Evolutionary conservation across 2,329 filamentous ascomycete species (phyloP).

Genomic region (Hortaea werneckii): DNA sequence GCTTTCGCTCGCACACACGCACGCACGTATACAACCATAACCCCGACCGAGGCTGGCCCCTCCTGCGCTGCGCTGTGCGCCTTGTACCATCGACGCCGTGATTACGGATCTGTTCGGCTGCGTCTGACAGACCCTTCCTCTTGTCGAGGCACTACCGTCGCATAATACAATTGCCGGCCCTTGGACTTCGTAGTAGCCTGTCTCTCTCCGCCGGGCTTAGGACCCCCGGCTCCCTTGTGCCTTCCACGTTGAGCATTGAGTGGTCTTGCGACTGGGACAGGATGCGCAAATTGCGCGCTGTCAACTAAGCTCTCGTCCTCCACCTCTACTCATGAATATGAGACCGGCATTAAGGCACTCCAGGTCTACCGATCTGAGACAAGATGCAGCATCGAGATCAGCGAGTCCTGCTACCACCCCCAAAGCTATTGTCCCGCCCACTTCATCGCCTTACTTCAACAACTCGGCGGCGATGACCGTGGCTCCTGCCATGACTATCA

Average conservation of each 20-base stretch:
- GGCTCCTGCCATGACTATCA: conserved; percentile 20
- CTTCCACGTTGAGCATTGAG: too few relatives aligned
- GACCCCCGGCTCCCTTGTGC: background rate
- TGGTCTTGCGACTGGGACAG: background rate
- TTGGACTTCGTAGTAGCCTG: background rate
- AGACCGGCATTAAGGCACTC: background rate
- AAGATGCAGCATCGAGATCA: background rate
- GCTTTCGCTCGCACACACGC: background rate
- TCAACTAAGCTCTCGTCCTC: background rate
- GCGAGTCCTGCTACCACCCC: background rate
- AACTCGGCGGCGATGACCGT: conserved; percentile 12
- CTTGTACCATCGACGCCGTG: background rate
- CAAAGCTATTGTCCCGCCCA: background rate
- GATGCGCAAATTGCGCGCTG: background rate
- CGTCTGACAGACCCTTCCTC: background rate
- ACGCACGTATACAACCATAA: background rate
- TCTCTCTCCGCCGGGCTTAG: background rate
- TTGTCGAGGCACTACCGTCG: background rate
- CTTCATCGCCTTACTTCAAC: background rate
- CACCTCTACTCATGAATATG: background rate
- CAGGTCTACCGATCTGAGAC: background rate
- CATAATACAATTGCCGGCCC: background rate
- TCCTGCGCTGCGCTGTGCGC: conserved; percentile 3
- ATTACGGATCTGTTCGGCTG: background rate
- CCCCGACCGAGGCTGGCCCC: conserved; percentile 1